Evolutionary conservation across 345 rosid genomes (phyloP).

Genomic region (Pugionium cornutum): DNA sequence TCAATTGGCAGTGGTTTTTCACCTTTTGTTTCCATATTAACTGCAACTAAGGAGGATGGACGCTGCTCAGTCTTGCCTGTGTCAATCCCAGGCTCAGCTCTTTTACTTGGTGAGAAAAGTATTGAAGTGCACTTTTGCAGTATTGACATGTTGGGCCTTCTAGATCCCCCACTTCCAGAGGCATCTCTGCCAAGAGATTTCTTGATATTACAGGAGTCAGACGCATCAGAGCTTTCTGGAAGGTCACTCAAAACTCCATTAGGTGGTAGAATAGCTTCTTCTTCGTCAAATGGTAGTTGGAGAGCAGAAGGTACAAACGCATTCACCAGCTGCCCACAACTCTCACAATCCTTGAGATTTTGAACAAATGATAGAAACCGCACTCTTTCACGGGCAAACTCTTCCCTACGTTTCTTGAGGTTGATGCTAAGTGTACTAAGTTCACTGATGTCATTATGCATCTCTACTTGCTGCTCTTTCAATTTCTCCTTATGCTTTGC

Average conservation of each 20-base stretch:
- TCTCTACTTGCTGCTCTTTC: constrained; percentile 59
- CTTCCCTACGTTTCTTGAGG: constrained; percentile 63
- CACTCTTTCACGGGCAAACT: constrained; percentile 52
- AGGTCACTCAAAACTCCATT: constrained; percentile 42
- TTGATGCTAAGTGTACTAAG: constrained; percentile 62
- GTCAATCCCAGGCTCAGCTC: constrained; percentile 40
- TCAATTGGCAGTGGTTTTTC: constrained; percentile 37
- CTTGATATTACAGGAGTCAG: constrained; percentile 41
- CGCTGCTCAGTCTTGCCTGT: constrained; percentile 36
- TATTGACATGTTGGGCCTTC: constrained; percentile 54
- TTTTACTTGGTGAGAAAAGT: constrained; percentile 69
- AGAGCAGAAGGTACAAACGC: constrained; percentile 70
- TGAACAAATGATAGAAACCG: constrained; percentile 69
- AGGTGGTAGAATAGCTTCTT: constrained; percentile 42
- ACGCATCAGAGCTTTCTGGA: constrained; percentile 38
- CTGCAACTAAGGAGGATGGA: constrained; percentile 32
- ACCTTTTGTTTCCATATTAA: constrained; percentile 32
- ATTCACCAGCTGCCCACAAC: constrained; percentile 63
- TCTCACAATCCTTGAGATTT: constrained; percentile 61
- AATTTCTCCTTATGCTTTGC: constrained; percentile 56
- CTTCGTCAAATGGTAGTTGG: constrained; percentile 52
- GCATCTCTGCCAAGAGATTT: constrained; percentile 43
- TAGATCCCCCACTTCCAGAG: constrained; percentile 46
- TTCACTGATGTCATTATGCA: constrained; percentile 69
- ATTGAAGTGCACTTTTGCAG: constrained; percentile 65